Evolutionary conservation across 345 rosid genomes (phyloP).

Genomic region (Ceriops zippeliana): DNA sequence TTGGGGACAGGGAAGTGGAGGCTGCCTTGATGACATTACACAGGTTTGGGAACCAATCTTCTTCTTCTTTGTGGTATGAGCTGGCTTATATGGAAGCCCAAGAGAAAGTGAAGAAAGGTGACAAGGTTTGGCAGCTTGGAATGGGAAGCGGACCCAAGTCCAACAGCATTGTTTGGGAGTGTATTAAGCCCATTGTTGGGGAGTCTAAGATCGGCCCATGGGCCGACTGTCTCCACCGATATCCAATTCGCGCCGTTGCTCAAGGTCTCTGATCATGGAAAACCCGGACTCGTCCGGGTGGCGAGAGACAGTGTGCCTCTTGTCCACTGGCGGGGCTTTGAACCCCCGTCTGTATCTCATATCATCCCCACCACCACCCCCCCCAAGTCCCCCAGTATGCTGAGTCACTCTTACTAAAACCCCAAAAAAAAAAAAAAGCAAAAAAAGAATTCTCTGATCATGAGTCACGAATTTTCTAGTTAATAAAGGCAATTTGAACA

Average conservation of each 20-base stretch:
- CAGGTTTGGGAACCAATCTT: conserved; percentile 60
- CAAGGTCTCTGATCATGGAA: background rate
- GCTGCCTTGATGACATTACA: conserved; percentile 51
- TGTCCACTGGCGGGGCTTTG: too few relatives aligned
- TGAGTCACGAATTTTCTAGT: too few relatives aligned
- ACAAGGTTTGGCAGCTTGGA: conserved; percentile 47
- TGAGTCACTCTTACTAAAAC: too few relatives aligned
- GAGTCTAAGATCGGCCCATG: conserved; percentile 39
- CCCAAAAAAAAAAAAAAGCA: too few relatives aligned
- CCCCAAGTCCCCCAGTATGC: too few relatives aligned
- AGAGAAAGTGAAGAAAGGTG: conserved; percentile 47
- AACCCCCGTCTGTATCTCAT: too few relatives aligned
- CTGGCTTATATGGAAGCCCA: conserved; percentile 49
- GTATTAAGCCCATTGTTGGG: conserved; percentile 32
- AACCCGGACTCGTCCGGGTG: too few relatives aligned
- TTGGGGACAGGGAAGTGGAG: conserved; percentile 38
- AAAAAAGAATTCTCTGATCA: too few relatives aligned
- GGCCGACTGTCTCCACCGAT: conserved; percentile 34
- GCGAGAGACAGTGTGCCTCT: too few relatives aligned
- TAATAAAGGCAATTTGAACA: too few relatives aligned
- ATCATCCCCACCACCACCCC: too few relatives aligned
- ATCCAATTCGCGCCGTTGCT: conserved; percentile 22
- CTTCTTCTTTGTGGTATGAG: conserved; percentile 55
- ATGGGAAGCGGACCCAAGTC: conserved; percentile 51
- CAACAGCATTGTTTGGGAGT: conserved; percentile 40